These are phyloP conservation scores for Laguncularia racemosa DNA, from an alignment of 345 rosid species.

Conservation along the genomic window DNA sequence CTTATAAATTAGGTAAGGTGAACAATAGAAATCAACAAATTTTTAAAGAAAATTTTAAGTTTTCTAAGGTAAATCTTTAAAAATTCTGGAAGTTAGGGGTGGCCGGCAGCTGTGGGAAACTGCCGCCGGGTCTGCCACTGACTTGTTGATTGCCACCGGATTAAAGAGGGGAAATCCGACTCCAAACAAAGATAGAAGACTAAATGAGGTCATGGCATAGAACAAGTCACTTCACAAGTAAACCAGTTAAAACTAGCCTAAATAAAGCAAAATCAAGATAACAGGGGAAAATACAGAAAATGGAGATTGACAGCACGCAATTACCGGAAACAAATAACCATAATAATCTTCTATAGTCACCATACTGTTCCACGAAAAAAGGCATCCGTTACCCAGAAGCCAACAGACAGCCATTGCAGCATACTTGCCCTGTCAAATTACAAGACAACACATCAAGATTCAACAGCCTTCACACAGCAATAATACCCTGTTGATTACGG, in stretches of 20 bases:
- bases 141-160: too few species aligned
- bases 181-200: not conserved
- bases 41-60: too few species aligned
- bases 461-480: not conserved
- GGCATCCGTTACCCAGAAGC: constrained; percentile 75
- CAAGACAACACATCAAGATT: not conserved
- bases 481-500: not conserved
- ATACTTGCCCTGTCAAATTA: constrained; percentile 48
- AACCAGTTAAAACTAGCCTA: not conserved
- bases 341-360: constrained; percentile 72
- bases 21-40: too few species aligned
- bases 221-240: not conserved
- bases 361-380: constrained; percentile 84
- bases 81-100: too few species aligned
- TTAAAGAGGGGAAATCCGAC: too few species aligned
- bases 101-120: too few species aligned
- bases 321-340: constrained; percentile 55
- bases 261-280: not conserved
- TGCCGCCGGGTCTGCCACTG: too few species aligned
- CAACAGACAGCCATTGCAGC: constrained; percentile 64
- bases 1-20: too few species aligned
- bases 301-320: not conserved
- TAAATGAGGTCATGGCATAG: not conserved
- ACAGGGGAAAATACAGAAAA: not conserved
- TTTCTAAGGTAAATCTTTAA: too few species aligned